These are phyloP conservation scores for Akanthomyces dipterigenus DNA, from an alignment of 2,329 filamentous ascomycete species.

Conservation along the genomic window DNA sequence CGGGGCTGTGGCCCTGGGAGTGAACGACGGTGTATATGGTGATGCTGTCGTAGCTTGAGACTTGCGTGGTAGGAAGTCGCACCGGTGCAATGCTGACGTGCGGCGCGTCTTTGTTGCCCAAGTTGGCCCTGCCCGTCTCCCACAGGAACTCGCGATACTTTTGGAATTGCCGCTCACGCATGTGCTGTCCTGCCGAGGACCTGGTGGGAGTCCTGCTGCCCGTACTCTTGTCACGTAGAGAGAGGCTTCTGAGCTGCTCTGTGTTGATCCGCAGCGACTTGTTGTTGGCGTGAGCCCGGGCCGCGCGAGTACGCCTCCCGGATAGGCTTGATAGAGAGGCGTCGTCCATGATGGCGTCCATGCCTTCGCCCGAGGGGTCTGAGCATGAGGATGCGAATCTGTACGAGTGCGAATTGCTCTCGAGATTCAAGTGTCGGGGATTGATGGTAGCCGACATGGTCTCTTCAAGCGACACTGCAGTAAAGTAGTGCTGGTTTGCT, in stretches of 20 bases:
- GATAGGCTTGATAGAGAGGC: background rate
- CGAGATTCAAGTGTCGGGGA: background rate
- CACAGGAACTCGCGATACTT: conserved; percentile 20
- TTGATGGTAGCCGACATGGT: background rate
- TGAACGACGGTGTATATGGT: conserved; percentile 24
- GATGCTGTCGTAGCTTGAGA: conserved; percentile 14
- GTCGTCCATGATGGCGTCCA: background rate
- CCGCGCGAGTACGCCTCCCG: background rate
- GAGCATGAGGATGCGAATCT: background rate
- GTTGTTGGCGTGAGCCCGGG: background rate
- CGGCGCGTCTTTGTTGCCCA: conserved; percentile 14
- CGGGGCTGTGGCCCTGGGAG: conserved; percentile 33
- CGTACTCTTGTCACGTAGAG: background rate
- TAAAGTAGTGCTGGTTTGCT: background rate
- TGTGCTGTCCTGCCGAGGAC: background rate
- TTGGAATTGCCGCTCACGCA: conserved; percentile 19
- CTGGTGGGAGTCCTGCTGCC: background rate
- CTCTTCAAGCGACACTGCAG: background rate
- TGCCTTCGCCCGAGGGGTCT: background rate
- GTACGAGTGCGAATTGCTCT: background rate
- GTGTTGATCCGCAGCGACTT: background rate
- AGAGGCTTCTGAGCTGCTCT: background rate
- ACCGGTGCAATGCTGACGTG: conserved; percentile 23
- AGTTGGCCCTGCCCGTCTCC: conserved; percentile 14
- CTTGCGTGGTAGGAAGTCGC: conserved; percentile 14